These are phyloP conservation scores for Nannizzia gypsea DNA, from an alignment of 2,329 filamentous ascomycete genomes.

Conservation along the genomic window DNA sequence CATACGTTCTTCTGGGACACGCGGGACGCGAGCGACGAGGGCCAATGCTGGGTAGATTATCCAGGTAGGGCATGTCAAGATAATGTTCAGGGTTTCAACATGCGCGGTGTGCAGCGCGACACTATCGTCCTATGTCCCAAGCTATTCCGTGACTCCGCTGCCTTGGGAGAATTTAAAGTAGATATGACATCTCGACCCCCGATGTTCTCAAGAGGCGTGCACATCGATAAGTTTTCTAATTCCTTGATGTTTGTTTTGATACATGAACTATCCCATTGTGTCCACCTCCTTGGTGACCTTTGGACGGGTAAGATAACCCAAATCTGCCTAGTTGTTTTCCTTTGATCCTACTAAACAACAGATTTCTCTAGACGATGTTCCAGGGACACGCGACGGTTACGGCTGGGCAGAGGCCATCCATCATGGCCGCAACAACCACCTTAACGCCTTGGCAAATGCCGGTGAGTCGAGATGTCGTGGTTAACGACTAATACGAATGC, in stretches of 20 bases:
- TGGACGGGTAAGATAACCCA: neutral
- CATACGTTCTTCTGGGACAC: neutral
- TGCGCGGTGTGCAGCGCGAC: neutral
- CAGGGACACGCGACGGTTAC: neutral
- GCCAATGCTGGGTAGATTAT: neutral
- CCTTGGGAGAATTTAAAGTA: neutral
- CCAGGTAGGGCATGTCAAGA: neutral
- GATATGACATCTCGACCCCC: neutral
- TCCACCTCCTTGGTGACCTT: neutral
- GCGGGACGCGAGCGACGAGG: neutral
- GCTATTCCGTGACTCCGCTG: neutral
- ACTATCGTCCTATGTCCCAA: neutral
- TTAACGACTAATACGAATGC: neutral
- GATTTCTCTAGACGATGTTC: neutral
- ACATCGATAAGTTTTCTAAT: neutral
- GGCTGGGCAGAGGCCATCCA: neutral
- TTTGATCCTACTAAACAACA: neutral
- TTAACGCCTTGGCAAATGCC: neutral
- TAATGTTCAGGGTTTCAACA: too few species aligned
- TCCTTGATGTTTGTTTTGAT: neutral
- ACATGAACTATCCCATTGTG: neutral
- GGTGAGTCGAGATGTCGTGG: neutral
- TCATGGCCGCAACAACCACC: neutral
- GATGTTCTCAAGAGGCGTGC: neutral
- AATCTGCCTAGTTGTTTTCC: neutral